Percentiles rank a stretch among this genome's conserved stretches.
Evolutionary conservation across 2,329 filamentous ascomycete genomes (phyloP).

Genomic region (Blastomyces silverae): DNA sequence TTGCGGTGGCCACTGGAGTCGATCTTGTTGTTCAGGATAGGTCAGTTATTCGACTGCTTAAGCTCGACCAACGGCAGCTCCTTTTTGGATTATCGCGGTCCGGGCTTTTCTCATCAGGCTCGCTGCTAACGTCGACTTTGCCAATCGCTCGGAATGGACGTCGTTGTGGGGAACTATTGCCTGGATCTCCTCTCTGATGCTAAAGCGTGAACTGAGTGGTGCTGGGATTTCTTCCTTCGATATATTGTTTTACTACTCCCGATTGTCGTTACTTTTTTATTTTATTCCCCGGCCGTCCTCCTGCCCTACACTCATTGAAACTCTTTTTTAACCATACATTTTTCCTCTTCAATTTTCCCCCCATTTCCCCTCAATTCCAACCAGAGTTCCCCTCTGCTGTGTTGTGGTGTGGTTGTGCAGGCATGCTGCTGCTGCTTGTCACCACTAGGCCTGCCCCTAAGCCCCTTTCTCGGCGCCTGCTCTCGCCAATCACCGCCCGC

Average conservation of each 20-base stretch:
- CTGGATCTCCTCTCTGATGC: background rate
- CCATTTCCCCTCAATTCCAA: background rate
- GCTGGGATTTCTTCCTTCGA: background rate
- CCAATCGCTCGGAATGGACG: slow-evolving; percentile 8
- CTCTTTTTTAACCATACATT: background rate
- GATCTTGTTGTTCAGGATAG: background rate
- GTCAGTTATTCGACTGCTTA: background rate
- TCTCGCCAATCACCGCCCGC: slow-evolving; percentile 25
- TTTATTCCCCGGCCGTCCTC: background rate
- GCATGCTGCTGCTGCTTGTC: slow-evolving; percentile 5
- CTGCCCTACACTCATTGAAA: slow-evolving; percentile 4
- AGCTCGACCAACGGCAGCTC: slow-evolving; percentile 2
- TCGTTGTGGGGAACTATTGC: slow-evolving; percentile 1
- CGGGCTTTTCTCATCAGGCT: background rate
- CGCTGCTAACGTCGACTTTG: background rate
- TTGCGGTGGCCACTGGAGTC: background rate
- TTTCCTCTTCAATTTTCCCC: background rate
- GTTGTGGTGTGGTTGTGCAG: background rate
- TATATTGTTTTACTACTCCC: background rate
- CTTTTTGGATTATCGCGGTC: slow-evolving; percentile 4
- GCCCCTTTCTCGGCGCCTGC: slow-evolving; percentile 24
- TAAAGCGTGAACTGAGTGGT: background rate
- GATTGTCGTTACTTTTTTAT: background rate
- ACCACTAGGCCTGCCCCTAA: slow-evolving; percentile 19
- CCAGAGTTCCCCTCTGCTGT: slow-evolving; percentile 2